Base-by-base conservation (phyloP, 345 rosid genomes). In the Camelina laxa region DNA sequence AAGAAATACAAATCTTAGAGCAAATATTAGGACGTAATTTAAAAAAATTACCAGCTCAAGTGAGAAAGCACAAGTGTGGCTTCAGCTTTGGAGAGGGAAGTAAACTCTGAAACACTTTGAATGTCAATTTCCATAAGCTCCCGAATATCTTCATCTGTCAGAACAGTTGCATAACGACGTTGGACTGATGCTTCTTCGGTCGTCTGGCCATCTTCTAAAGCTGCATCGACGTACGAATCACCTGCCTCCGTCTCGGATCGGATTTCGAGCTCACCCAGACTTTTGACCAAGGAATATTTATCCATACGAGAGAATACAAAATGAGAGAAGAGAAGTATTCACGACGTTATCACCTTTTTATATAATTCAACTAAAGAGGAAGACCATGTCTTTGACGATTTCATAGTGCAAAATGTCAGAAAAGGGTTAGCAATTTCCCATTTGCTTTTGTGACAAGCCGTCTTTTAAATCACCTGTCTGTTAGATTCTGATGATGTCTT, bases 51-150 rank as follows among this genome's bases (percentile, higher is more conserved):
- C 80, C 80, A 7, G 33, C 0, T 12, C 15, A 35, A 55, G 3
- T 55, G 17, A 33, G 69, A 20, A 13, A 76, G 75, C 9, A 76
- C 6, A 55, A 76, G 70, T 21, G 53, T 76, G 53, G 75, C 72
- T 35, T 76, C 75, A 13, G 24, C 36, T 76, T 17, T 31, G 66
- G 75, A 56, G 19, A 76, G 27, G 15, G 16, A 75, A 54, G 41
- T 12, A 42, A 6, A 3, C 11, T 75, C 50, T 61, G 65, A 61
- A 53, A 69, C 33, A 7, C 13, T 13, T 44, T 53, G 69, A 22
- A 75, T 61, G 14, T 42, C 57, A 33, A 2, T 5, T 53, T 69
- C 38, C 75, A 75, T 69, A n/a, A 19, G 64, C 8, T 3, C 4
- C 16, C 13, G 19, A 13, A 75, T 61, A 15, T 68, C 41, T 30